phyloP scores from a whole-genome alignment of 2,329 filamentous ascomycete species.

The Alternaria metachromatica region DNA sequence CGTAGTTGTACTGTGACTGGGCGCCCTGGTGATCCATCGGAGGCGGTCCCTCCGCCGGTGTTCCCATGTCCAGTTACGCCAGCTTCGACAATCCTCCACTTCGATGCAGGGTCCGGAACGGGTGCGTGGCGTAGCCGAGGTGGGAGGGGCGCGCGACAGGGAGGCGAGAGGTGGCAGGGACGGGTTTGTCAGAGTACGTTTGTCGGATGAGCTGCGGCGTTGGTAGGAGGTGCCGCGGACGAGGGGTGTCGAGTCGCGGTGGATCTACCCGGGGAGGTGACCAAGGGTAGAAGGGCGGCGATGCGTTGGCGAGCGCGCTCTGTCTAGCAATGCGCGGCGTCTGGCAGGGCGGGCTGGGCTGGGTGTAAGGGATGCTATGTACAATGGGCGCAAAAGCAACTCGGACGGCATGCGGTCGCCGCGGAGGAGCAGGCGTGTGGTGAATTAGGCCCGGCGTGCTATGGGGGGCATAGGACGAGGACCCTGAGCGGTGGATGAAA shows the following conservation, averaged over 20 bases:
- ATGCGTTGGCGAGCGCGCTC: slow-evolving; percentile 22
- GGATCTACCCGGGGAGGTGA: neutral
- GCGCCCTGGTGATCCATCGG: slow-evolving; percentile 41
- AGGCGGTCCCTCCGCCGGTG: slow-evolving; percentile 46
- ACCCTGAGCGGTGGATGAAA: slow-evolving; percentile 37
- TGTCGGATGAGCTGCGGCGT: neutral
- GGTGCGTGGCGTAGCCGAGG: slow-evolving; percentile 13
- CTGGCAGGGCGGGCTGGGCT: slow-evolving; percentile 15
- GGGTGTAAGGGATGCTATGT: slow-evolving; percentile 13
- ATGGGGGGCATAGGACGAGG: slow-evolving; percentile 23
- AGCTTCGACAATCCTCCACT: slow-evolving; percentile 21
- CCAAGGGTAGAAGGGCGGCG: slow-evolving; percentile 2
- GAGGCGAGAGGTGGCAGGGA: slow-evolving; percentile 4
- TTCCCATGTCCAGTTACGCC: slow-evolving; percentile 41
- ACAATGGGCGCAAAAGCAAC: slow-evolving; percentile 14
- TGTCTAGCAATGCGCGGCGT: slow-evolving; percentile 12
- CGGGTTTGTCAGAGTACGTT: neutral
- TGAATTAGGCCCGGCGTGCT: slow-evolving; percentile 8
- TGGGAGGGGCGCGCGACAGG: slow-evolving; percentile 11
- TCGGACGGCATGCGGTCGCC: slow-evolving; percentile 20
- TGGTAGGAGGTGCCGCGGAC: neutral
- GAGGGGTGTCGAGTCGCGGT: slow-evolving; percentile 3
- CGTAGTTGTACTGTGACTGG: slow-evolving; percentile 36
- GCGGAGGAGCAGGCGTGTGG: slow-evolving; percentile 9
- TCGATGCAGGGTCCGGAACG: slow-evolving; percentile 4